Evolutionary conservation across 1,284 basidiomycete genomes (phyloP).

Genomic region (Sutorius eximius): DNA sequence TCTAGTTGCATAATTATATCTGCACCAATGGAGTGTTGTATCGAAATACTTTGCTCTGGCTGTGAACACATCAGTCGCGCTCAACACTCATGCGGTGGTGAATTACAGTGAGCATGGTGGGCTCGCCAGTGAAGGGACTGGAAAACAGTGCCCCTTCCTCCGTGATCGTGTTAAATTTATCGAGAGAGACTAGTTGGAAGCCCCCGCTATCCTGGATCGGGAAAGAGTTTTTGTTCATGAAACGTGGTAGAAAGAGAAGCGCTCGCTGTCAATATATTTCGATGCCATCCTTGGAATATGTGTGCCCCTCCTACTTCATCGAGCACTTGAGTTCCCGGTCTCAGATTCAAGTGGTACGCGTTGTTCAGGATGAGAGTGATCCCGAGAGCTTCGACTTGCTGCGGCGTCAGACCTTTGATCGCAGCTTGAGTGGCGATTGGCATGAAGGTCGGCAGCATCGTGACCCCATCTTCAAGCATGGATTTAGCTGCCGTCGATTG

Average conservation of each 20-base stretch:
- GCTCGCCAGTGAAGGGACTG: constrained; percentile 79
- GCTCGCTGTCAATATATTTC: constrained; percentile 76
- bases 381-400: constrained; percentile 78
- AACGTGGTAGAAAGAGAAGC: constrained; percentile 3
- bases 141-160: constrained; percentile 83
- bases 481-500: constrained; percentile 4
- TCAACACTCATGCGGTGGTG: neutral
- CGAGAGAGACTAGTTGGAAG: constrained; percentile 82
- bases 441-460: constrained; percentile 86
- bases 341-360: constrained; percentile 80
- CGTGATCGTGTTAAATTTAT: constrained; percentile 80
- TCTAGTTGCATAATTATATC: constrained; percentile 92
- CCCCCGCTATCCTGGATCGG: constrained; percentile 73
- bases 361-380: constrained; percentile 82
- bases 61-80: constrained; percentile 34
- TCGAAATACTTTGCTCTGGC: constrained; percentile 85
- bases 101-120: constrained; percentile 78
- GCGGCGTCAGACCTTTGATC: constrained; percentile 82
- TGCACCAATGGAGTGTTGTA: constrained; percentile 82
- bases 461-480: constrained; percentile 60
- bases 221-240: constrained; percentile 1
- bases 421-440: constrained; percentile 87
- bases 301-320: constrained; percentile 77
- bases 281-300: constrained; percentile 80
- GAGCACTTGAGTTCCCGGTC: constrained; percentile 73